Evolutionary conservation across 2,329 filamentous ascomycete species (phyloP).

Genomic region (Colletotrichum melonis): DNA sequence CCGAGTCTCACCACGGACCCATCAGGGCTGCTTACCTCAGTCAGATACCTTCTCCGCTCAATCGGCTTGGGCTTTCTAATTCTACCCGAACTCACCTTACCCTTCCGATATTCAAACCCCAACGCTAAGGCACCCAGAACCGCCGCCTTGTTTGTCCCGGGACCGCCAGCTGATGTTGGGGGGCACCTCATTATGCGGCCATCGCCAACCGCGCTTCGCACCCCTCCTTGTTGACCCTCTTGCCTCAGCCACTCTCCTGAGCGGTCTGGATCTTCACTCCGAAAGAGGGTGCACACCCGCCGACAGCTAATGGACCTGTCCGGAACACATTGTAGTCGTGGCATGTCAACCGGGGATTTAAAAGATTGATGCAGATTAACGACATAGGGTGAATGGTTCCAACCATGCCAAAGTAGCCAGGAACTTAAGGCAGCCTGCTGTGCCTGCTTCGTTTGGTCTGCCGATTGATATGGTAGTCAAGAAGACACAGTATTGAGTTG

Average conservation of each 20-base stretch:
- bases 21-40: constrained; percentile 13
- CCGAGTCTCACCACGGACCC: not conserved
- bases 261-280: not conserved
- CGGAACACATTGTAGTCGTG: not conserved
- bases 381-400: not conserved
- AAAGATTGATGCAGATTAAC: not conserved
- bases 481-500: not conserved
- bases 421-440: not conserved
- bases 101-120: constrained; percentile 7
- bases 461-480: not conserved
- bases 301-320: not conserved
- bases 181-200: not conserved
- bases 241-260: not conserved
- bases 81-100: constrained; percentile 26
- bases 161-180: not conserved
- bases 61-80: not conserved
- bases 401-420: not conserved
- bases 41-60: not conserved
- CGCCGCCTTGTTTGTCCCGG: constrained; percentile 4
- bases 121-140: constrained; percentile 17
- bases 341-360: not conserved
- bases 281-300: not conserved
- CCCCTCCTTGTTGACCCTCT: not conserved
- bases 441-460: no score
- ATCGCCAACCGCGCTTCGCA: not conserved